Conservation (phyloP, 2,329 filamentous ascomycete species). For the Aspergillus tubingensis region DNA sequence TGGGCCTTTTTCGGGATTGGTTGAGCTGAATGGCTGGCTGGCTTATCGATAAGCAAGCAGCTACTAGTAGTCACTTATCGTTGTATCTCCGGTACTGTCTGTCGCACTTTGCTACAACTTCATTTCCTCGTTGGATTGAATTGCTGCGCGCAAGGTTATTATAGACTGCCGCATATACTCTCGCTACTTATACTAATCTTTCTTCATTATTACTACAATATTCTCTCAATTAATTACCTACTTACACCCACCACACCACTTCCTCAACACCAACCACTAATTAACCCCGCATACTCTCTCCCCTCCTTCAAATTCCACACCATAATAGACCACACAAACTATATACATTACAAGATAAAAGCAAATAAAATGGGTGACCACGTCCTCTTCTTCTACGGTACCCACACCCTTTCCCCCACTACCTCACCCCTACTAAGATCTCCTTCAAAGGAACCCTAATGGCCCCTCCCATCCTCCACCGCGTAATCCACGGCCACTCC, state of each 20-base stretch:
- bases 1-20: slow-evolving; percentile 20
- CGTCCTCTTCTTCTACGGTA: slow-evolving; percentile 67
- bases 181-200: neutral
- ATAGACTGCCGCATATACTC: neutral
- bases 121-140: neutral
- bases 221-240: no score
- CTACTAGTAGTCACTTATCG: neutral
- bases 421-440: slow-evolving; percentile 6
- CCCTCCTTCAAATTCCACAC: neutral
- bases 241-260: neutral
- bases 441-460: slow-evolving; percentile 61
- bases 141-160: neutral
- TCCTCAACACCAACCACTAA: neutral
- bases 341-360: neutral
- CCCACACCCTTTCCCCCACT: neutral
- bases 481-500: slow-evolving; percentile 70
- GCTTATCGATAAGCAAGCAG: slow-evolving; percentile 22
- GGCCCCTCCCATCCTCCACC: slow-evolving; percentile 83
- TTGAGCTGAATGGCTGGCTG: slow-evolving; percentile 15
- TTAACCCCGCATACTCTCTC: neutral
- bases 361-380: slow-evolving; percentile 46
- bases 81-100: neutral
- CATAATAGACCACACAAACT: no score
- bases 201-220: neutral
- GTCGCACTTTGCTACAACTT: neutral